phyloP scores from a whole-genome alignment of 345 rosid species.

The Eucalyptus tenuipes region DNA sequence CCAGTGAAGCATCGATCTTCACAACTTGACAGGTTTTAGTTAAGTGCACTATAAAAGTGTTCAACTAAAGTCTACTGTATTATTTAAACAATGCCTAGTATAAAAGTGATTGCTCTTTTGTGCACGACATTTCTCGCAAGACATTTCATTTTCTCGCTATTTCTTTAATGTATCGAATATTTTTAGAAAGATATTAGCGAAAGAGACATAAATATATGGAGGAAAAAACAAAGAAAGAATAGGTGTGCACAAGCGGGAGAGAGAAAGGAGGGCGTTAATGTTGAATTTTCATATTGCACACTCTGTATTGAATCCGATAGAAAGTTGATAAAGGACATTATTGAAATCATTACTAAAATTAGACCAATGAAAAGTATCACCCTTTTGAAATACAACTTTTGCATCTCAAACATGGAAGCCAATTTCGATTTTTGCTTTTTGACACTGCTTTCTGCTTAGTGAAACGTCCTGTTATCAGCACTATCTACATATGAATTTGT shows the following conservation, averaged over 20 bases:
- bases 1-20: neutral
- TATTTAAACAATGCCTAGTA: neutral
- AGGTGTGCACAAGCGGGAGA: neutral
- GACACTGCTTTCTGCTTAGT: neutral
- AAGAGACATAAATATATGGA: neutral
- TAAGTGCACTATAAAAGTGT: neutral
- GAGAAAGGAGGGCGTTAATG: neutral
- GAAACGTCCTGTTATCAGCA: fast-evolving
- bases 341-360: neutral
- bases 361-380: neutral
- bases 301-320: neutral
- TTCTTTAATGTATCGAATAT: neutral
- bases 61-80: neutral
- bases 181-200: neutral
- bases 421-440: neutral
- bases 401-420: neutral
- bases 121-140: neutral
- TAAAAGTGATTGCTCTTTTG: neutral
- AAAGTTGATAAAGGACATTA: neutral
- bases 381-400: neutral
- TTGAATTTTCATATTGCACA: neutral
- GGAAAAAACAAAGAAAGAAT: neutral
- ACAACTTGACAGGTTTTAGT: neutral
- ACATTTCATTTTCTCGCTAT: neutral
- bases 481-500: too few relatives aligned